Base-by-base conservation (phyloP, 257 asterid species). In the Parsonsia alboflavescens region DNA sequence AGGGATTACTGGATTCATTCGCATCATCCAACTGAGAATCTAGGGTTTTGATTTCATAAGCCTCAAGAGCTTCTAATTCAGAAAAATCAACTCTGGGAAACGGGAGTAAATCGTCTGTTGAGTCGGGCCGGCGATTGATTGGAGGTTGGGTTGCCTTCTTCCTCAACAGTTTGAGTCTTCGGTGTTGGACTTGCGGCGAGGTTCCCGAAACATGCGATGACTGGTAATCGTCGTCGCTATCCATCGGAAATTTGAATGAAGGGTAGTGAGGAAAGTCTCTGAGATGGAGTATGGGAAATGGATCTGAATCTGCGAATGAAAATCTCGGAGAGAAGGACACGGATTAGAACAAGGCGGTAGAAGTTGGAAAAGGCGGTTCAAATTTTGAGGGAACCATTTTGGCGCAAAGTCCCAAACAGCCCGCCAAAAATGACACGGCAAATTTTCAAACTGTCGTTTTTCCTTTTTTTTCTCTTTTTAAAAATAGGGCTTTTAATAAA, bases 161-260 rank as follows among this genome's bases (percentile, higher is more conserved):
- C 84, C 88, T 92, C 78, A 89, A 78, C 53, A 97, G 97, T 84
- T 90, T 92, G 74, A 94, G 89, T 76, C 87, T 85, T 72, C 83
- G 95, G 19, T 39, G 53, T 41, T 77, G 85, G 76, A 76, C 68
- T 42, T 77, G 82, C 81, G 85, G 91, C 39, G 89, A 80, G 6
- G 79, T 81, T 68, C 73, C 83, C 52, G 70, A 74, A 12, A 74
- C 80, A 9, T 80, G 86, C 26, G 83, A 75, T 0, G 89, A 77
- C 85, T 73, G 85, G 70, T 69, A 86, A 67, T 88, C 96, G 73
- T 91, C 98, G 66, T 89, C 91, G 83, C 87, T 89, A n/a, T 89
- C 96, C 98, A 93, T 93, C 69, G 75, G 50, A 16, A 10, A 48
- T 52, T 50, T 10, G 45, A 36, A 62, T 30, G 77, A 57, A 45